phyloP scores from a whole-genome alignment of 306 rosid species.

The Oxytropis ochrocephala region DNA sequence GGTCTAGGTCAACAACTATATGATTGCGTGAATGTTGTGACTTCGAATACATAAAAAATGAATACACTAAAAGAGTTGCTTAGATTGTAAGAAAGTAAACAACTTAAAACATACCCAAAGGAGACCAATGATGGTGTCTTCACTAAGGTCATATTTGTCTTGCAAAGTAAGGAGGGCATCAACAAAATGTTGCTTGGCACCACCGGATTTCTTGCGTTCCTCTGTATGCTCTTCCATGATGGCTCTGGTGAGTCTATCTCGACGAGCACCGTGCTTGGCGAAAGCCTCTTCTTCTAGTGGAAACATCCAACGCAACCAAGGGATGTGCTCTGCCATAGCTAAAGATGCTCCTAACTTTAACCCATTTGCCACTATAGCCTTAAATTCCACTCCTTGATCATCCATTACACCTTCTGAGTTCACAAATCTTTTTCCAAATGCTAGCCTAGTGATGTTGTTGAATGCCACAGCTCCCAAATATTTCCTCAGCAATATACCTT shows the following conservation, averaged over 20 bases:
- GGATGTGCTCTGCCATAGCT: constrained; percentile 74
- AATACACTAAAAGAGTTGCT: not conserved
- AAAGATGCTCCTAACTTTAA: constrained; percentile 77
- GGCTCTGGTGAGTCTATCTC: constrained; percentile 66
- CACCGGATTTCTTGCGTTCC: constrained; percentile 56
- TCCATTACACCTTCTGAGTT: constrained; percentile 61
- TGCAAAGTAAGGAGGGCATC: constrained; percentile 81
- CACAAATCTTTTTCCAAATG: constrained; percentile 82
- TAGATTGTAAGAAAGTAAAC: not conserved
- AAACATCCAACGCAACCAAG: constrained; percentile 89
- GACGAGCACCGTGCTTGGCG: constrained; percentile 60
- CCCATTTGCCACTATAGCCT: constrained; percentile 61
- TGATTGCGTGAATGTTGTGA: not conserved
- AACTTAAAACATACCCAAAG: constrained; percentile 52
- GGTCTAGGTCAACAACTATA: no score
- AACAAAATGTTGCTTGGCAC: constrained; percentile 73
- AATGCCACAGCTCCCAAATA: constrained; percentile 77
- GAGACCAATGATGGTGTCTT: constrained; percentile 87
- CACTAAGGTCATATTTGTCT: constrained; percentile 74
- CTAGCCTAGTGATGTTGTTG: constrained; percentile 88
- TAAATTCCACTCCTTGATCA: constrained; percentile 70
- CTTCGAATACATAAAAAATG: not conserved
- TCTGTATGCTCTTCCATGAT: constrained; percentile 89
- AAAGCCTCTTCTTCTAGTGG: constrained; percentile 83
- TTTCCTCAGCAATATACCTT: constrained; percentile 42